Percentiles rank a stretch among this genome's conserved stretches.
Conservation (phyloP, 805 yeast genomes). For the Candida alai region DNA sequence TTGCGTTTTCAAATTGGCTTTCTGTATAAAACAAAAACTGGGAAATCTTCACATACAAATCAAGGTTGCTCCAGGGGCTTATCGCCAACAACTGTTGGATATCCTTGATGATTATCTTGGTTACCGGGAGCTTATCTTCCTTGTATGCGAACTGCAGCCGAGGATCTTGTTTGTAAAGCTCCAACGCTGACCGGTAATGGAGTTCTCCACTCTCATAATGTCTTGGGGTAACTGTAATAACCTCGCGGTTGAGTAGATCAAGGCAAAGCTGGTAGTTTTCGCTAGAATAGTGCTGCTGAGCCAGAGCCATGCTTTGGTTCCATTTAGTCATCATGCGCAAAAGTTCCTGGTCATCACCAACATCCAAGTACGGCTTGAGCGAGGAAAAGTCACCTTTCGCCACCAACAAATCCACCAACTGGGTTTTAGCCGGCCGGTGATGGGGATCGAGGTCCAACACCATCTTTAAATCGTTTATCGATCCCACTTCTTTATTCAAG, state of each 20-base stretch:
- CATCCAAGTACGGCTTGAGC: slow-evolving; percentile 11
- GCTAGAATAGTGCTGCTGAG: neutral
- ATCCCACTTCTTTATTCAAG: slow-evolving; percentile 49
- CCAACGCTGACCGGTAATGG: slow-evolving; percentile 6
- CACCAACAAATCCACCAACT: slow-evolving; percentile 46
- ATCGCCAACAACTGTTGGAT: slow-evolving; percentile 23
- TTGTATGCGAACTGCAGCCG: neutral
- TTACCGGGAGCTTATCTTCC: slow-evolving; percentile 7
- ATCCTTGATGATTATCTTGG: slow-evolving; percentile 20
- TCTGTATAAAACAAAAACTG: slow-evolving; percentile 44
- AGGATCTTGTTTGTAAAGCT: slow-evolving; percentile 8
- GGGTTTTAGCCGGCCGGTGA: slow-evolving; percentile 46
- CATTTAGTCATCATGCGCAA: slow-evolving; percentile 15
- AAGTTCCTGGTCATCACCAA: slow-evolving; percentile 13
- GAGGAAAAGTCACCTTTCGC: slow-evolving; percentile 50
- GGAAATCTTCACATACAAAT: slow-evolving; percentile 22
- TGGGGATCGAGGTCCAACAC: slow-evolving; percentile 42
- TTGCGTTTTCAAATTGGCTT: slow-evolving; percentile 49
- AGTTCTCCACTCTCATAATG: slow-evolving; percentile 18
- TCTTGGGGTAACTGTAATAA: slow-evolving; percentile 39
- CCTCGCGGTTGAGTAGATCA: slow-evolving; percentile 20
- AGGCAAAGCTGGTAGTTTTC: slow-evolving; percentile 22
- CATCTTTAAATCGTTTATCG: slow-evolving; percentile 48
- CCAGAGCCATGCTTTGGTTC: slow-evolving; percentile 8
- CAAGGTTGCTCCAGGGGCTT: slow-evolving; percentile 23